Base-by-base conservation (phyloP, 2,329 filamentous ascomycete species). In the Drechslera avenae region DNA sequence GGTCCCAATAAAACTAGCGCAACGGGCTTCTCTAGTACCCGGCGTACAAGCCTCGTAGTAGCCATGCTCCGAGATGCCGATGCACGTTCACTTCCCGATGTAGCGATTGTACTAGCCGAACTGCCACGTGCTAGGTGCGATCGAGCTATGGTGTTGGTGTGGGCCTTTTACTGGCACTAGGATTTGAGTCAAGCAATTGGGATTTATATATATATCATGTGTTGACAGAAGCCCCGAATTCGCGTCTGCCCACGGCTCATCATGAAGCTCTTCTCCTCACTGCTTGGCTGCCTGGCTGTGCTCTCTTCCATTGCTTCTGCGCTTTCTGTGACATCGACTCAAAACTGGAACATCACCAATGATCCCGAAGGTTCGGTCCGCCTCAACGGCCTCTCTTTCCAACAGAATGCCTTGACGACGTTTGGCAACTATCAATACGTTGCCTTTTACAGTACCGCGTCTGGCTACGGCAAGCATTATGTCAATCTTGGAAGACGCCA, bases 381-480 rank as follows among this genome's bases (percentile, higher is more conserved):
- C 8, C 59, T 81, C 36, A 81, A 81, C 55, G 77, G 76, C 34
- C 74, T 79, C 44, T 73, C 78, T 1, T 81, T 80, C 62, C 79
- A 81, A 60, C 79, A 81, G 52, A 72, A 79, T 47, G 75, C 73
- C 26, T 69, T 81, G 45, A 70, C 71, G n/a, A 76, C 78, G 1
- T 78, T 76, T 59, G 73, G 73, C 39, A 75, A 78, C 31, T 79
- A 78, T 68, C 79, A 81, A 64, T 81, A 81, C 52, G 76, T 76
- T 5, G 76, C 74, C 5, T 80, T 77, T 60, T 81, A 80, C 58
- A 64, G 63, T 26, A 71, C 66, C 8, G 66, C 62, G 2, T 59
- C 56, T 1, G 65, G 68, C 17, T 69, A 71, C 41, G 65, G 68
- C 7, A 65, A 68, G 30, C 70, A 72, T 37, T 70, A 71, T 51